phyloP scores from a whole-genome alignment of 176 grass and related monocot genomes.

The Ensete ventricosum region DNA sequence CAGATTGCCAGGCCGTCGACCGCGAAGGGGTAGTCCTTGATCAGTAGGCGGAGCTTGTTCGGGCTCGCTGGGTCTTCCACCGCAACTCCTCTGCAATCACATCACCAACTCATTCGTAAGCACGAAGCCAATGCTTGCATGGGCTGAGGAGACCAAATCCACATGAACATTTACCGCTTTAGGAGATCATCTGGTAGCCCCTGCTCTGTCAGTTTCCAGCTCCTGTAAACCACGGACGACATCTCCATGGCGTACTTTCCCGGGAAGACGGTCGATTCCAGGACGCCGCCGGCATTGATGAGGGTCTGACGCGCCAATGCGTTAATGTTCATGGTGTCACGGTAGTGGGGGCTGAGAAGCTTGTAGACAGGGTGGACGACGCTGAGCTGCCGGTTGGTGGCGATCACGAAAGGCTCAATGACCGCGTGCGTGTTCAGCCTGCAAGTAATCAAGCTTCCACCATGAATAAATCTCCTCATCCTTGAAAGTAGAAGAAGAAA shows the following conservation, averaged over 20 bases:
- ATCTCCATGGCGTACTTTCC: slow-evolving; percentile 56
- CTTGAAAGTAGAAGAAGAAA: too few relatives aligned
- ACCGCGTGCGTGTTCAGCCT: slow-evolving; percentile 87
- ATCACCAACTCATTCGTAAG: not conserved
- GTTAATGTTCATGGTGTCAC: slow-evolving; percentile 93
- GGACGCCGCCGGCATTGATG: slow-evolving; percentile 66
- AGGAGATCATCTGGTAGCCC: slow-evolving; percentile 63
- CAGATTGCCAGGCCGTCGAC: slow-evolving; percentile 13
- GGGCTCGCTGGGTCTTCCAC: not conserved
- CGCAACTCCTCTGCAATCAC: slow-evolving; percentile 3
- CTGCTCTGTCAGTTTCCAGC: slow-evolving; percentile 82
- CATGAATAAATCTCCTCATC: too few relatives aligned
- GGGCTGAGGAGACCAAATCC: not conserved
- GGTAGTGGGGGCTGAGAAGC: slow-evolving; percentile 77
- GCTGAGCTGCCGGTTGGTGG: slow-evolving; percentile 69
- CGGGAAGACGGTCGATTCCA: slow-evolving; percentile 66
- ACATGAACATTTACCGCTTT: slow-evolving; percentile 31
- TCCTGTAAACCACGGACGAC: slow-evolving; percentile 67
- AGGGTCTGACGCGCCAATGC: slow-evolving; percentile 63
- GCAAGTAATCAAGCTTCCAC: not conserved
- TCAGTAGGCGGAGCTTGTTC: not conserved
- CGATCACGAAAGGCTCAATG: slow-evolving; percentile 79
- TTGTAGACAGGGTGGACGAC: slow-evolving; percentile 70
- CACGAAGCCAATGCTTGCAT: not conserved
- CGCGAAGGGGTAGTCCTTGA: slow-evolving; percentile 17